Conservation (phyloP, 2,329 filamentous ascomycete species). For the Aureobasidium sp. region DNA sequence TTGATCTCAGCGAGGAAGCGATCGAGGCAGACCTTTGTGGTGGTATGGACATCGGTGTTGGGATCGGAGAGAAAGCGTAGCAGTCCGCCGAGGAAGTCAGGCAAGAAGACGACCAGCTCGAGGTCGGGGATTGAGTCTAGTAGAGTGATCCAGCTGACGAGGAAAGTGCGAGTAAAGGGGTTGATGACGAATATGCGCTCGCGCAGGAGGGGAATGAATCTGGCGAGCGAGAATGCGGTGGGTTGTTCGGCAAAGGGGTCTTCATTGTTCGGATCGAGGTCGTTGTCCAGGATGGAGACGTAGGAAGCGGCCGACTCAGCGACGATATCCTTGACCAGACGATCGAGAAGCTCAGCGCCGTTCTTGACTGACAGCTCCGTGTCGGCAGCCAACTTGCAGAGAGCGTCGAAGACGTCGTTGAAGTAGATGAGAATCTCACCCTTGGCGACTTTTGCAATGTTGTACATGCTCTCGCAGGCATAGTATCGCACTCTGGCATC, state of each 20-base stretch:
- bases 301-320: conserved; percentile 93
- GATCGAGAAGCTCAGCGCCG: conserved; percentile 87
- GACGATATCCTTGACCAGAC: conserved; percentile 92
- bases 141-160: conserved; percentile 92
- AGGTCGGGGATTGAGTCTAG: conserved; percentile 95
- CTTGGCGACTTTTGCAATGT: conserved; percentile 98
- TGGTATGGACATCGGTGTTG: conserved; percentile 89
- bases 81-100: conserved; percentile 81
- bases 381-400: conserved; percentile 96
- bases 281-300: conserved; percentile 72
- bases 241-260: conserved; percentile 21
- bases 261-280: conserved; percentile 40
- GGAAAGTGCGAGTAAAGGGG: conserved; percentile 87
- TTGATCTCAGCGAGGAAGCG: conserved; percentile 90
- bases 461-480: conserved; percentile 99
- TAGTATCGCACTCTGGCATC: conserved; percentile 97
- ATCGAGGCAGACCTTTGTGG: conserved; percentile 80
- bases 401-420: conserved; percentile 94
- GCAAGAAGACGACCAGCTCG: conserved; percentile 85
- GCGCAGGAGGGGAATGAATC: conserved; percentile 87
- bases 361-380: conserved; percentile 97
- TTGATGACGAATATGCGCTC: conserved; percentile 92
- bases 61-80: conserved; percentile 88
- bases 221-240: conserved; percentile 83
- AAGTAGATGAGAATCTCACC: conserved; percentile 96